Evolutionary conservation across 441 rosid genomes (phyloP).

Genomic region (Pelargonium myrrhifolium): DNA sequence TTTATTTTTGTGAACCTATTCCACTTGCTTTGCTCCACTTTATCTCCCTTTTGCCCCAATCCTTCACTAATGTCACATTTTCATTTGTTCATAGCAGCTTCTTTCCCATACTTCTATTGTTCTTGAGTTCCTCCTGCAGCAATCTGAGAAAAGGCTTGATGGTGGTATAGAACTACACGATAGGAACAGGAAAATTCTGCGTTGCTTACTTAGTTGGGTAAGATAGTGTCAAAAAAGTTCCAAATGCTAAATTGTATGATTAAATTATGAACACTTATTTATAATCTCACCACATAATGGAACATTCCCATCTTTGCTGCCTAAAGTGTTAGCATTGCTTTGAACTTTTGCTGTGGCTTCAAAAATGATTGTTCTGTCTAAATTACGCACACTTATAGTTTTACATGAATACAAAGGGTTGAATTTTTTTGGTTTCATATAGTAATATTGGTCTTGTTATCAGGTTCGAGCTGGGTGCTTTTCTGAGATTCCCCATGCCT

Average conservation of each 20-base stretch:
- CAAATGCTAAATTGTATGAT: background rate
- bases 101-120: constrained; percentile 76
- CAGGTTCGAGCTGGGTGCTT: constrained; percentile 96
- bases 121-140: constrained; percentile 79
- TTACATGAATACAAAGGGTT: background rate
- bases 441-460: constrained; percentile 20
- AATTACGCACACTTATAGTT: background rate
- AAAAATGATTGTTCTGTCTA: background rate
- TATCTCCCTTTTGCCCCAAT: constrained; percentile 1
- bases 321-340: background rate
- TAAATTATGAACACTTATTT: background rate
- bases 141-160: constrained; percentile 60
- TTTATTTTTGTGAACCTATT: background rate
- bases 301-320: background rate
- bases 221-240: constrained; percentile 23
- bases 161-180: constrained; percentile 48
- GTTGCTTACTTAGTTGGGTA: constrained; percentile 97
- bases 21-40: background rate
- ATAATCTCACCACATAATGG: background rate
- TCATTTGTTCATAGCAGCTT: constrained; percentile 39
- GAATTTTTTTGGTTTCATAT: constrained; percentile 17
- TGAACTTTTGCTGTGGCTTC: background rate
- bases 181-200: constrained; percentile 69
- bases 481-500: constrained; percentile 72
- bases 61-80: constrained; percentile 7